Conservation (phyloP, 2,329 filamentous ascomycete species). For the Botrytis elliptica region DNA sequence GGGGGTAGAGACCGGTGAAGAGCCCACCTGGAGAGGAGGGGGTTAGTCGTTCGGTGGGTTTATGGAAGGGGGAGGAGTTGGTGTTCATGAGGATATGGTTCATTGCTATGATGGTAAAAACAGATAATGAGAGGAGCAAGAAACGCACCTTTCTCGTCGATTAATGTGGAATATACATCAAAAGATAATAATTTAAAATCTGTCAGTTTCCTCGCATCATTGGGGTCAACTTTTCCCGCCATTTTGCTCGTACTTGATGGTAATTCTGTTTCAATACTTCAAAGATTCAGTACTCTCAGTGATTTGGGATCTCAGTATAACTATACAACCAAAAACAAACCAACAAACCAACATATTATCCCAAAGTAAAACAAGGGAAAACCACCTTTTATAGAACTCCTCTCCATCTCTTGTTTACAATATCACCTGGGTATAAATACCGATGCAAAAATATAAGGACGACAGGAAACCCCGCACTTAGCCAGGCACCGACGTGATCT, state of each 20-base stretch:
- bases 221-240: constrained; percentile 19
- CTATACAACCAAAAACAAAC: neutral
- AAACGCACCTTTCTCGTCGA: constrained; percentile 25
- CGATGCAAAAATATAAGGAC: neutral
- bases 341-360: neutral
- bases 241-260: neutral
- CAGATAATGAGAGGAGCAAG: neutral
- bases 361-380: neutral
- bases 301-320: neutral
- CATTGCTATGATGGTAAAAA: neutral
- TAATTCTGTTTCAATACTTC: neutral
- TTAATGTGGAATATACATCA: constrained; percentile 27
- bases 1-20: constrained; percentile 21
- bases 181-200: constrained; percentile 27
- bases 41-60: neutral
- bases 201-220: constrained; percentile 22
- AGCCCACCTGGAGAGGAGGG: constrained; percentile 19
- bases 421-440: neutral
- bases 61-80: neutral
- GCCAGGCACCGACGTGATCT: neutral
- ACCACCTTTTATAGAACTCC: neutral
- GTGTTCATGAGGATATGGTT: neutral
- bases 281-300: neutral
- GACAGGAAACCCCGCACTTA: neutral
- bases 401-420: neutral